Base-by-base conservation (phyloP, 2,329 filamentous ascomycete species). In the Pseudocercospora fijiensis region DNA sequence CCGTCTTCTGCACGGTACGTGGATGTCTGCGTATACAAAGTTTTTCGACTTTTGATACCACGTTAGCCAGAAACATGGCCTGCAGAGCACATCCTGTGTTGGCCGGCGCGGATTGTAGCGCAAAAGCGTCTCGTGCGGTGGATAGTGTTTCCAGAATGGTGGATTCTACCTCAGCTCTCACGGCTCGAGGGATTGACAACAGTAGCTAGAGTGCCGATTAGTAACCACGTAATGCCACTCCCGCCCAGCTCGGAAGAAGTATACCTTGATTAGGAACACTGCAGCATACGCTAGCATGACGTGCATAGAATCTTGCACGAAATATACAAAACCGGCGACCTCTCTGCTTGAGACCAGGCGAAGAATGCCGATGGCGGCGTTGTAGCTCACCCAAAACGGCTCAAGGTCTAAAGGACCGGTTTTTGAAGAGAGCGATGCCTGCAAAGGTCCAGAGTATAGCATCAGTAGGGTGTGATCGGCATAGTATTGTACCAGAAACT, bases 281-380 rank as follows among this genome's bases (percentile, higher is more conserved):
- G 77, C 75, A n/a, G 76, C 74, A 63, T 80, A 79, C 2, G 78
- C 78, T 16, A 75, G 76, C 78, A 79, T 79, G 13, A 79, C 76
- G 64, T 80, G 78, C 4, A 80, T 70, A 1, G 78, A 79, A 58
- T 79, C 78, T 64, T 80, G 78, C 2, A 74, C 76, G 65, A 78
- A 80, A 61, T 76, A 79, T 0, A 80, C 67, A 49, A 73, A 72
- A 2, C 74, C 72, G 0, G 74, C 63, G 56, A 27, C 49, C 11
- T 55, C 37, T 20, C 73, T 68, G 13, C 69, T 57, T 16, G 72
- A 71, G 18, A 78, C 75, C 20, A 78, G 61, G 20, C 72, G 70
- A 3, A 79, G 65, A 73, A 74, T 74, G 20, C 71, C 67, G 18
- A 76, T 72, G 24, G 76, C 75, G 22, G 72, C 74, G 1, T 72